Conservation (phyloP, 2,329 filamentous ascomycete genomes). For the Chrysoporthe cubensis region DNA sequence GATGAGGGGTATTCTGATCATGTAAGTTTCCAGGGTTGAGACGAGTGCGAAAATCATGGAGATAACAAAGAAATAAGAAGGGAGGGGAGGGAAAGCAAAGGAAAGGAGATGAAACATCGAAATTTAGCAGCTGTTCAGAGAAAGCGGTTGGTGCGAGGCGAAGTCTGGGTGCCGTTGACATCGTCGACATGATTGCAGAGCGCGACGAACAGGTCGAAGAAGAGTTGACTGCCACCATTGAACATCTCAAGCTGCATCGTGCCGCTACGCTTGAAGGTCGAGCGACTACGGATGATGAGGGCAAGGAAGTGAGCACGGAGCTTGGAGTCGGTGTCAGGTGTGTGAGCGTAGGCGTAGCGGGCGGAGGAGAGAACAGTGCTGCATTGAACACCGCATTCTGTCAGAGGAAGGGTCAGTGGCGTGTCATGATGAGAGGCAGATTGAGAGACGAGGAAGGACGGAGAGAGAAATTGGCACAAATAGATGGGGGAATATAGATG, state of each 20-base stretch:
- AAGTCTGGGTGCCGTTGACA: slow-evolving; percentile 56
- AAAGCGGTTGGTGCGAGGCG: slow-evolving; percentile 49
- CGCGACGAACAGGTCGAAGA: slow-evolving; percentile 93
- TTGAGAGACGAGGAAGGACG: neutral
- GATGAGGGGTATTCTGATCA: slow-evolving; percentile 27
- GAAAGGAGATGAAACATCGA: neutral
- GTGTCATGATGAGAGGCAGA: neutral
- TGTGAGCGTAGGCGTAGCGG: slow-evolving; percentile 88
- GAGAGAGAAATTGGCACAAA: neutral
- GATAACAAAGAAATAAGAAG: slow-evolving; percentile 5
- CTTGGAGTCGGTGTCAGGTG: slow-evolving; percentile 88
- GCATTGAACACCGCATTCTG: slow-evolving; percentile 78
- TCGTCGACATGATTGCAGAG: slow-evolving; percentile 89
- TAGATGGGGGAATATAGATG: neutral
- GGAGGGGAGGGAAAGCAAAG: neutral
- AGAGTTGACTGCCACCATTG: slow-evolving; percentile 77
- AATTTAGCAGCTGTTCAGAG: slow-evolving; percentile 1
- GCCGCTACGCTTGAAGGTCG: slow-evolving; percentile 89
- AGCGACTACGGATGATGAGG: slow-evolving; percentile 84
- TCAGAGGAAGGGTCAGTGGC: slow-evolving; percentile 26
- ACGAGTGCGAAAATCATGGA: slow-evolving; percentile 11
- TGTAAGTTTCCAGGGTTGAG: slow-evolving; percentile 13
- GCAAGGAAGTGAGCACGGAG: slow-evolving; percentile 89
- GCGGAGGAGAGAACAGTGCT: slow-evolving; percentile 84
- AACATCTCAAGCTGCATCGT: slow-evolving; percentile 98